Conservation (phyloP, 1,284 basidiomycete species). For the Hemileia vastatrix region DNA sequence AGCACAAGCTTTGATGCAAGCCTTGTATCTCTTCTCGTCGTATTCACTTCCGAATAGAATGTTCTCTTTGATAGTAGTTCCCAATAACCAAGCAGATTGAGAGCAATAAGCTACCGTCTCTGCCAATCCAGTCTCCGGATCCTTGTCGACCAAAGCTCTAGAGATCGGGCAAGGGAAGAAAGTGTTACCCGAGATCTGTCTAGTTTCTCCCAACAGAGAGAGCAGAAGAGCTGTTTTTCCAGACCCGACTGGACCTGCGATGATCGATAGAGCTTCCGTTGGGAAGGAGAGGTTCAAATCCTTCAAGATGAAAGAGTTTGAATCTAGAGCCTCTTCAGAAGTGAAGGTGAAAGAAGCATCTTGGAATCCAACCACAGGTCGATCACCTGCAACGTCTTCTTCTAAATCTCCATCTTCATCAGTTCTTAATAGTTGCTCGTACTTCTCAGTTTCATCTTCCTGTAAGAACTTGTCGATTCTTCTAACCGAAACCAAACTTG, state of each 20-base stretch:
- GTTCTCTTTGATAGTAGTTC: conserved; percentile 67
- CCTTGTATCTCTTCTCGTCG: conserved; percentile 60
- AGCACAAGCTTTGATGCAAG: conserved; percentile 69
- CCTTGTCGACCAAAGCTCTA: conserved; percentile 38
- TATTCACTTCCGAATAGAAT: conserved; percentile 63
- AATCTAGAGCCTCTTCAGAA: conserved; percentile 24
- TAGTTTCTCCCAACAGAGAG: conserved; percentile 55
- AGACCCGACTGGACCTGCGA: conserved; percentile 46
- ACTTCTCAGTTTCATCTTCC: conserved; percentile 53
- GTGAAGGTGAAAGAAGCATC: conserved; percentile 47
- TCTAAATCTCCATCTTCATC: conserved; percentile 32
- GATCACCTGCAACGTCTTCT: background rate
- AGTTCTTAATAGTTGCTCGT: conserved; percentile 46
- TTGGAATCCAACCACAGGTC: conserved; percentile 50
- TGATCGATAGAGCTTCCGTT: conserved; percentile 32
- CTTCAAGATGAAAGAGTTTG: conserved; percentile 46
- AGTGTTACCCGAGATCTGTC: conserved; percentile 48
- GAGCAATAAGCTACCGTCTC: conserved; percentile 76
- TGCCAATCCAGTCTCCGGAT: conserved; percentile 54
- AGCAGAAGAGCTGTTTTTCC: conserved; percentile 50
- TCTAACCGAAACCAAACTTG: conserved; percentile 37
- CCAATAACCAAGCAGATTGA: conserved; percentile 73
- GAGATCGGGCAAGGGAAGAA: conserved; percentile 51
- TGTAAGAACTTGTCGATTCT: conserved; percentile 48
- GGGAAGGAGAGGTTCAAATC: conserved; percentile 48